Percentiles rank a stretch among this genome's conserved stretches.
Evolutionary conservation across 257 asterid species (phyloP).

Genomic region (Solanum corneliomulleri): DNA sequence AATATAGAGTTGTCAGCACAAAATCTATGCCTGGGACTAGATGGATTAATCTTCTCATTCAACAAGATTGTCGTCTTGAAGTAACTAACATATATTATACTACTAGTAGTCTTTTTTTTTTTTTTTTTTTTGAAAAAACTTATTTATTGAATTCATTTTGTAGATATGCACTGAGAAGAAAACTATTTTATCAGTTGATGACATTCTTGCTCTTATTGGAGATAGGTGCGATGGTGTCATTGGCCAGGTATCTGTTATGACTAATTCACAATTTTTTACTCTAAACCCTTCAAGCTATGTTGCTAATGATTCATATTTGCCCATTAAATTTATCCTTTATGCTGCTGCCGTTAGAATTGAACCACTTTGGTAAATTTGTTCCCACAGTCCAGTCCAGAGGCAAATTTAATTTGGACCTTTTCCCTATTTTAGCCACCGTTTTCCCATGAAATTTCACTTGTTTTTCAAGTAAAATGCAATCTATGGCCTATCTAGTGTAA

Average conservation of each 20-base stretch:
- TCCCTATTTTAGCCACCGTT: neutral
- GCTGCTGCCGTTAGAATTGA: neutral
- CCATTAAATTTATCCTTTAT: no score
- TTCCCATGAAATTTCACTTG: neutral
- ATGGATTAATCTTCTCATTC: slow-evolving; percentile 75
- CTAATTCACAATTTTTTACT: no score
- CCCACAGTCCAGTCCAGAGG: no score
- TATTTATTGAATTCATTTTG: neutral
- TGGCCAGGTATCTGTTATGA: slow-evolving; percentile 52
- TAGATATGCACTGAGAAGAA: slow-evolving; percentile 85
- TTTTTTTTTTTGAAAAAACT: neutral
- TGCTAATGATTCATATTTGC: no score
- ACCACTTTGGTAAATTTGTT: neutral
- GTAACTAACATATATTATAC: slow-evolving; percentile 17
- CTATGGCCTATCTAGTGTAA: neutral
- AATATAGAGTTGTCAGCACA: slow-evolving; percentile 82
- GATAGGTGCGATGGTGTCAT: slow-evolving; percentile 86
- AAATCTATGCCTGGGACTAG: slow-evolving; percentile 95
- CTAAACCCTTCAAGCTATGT: no score
- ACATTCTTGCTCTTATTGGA: slow-evolving; percentile 72
- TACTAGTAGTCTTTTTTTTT: neutral
- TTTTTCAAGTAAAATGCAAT: neutral
- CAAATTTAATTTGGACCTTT: neutral
- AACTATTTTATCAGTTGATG: slow-evolving; percentile 88
- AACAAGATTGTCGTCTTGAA: slow-evolving; percentile 93